Evolutionary conservation across 352 stramenopile species (phyloP).

Genomic region (Phytophthora nicotianae): DNA sequence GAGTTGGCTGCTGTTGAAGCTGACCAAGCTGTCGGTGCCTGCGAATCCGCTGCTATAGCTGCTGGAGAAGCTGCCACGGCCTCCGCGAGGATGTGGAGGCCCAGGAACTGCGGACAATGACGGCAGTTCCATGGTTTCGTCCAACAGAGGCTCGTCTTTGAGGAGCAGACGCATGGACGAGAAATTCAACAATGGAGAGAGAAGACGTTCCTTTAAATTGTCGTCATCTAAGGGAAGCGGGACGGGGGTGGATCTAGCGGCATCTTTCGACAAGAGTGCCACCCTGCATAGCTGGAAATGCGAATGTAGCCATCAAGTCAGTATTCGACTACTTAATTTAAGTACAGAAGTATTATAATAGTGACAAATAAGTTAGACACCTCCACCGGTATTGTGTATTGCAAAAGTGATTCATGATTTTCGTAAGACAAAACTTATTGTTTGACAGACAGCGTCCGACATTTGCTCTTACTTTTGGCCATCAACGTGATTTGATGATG

Average conservation of each 20-base stretch:
- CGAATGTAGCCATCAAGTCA: constrained; percentile 35
- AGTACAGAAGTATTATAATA: too few relatives aligned
- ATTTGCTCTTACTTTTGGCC: too few relatives aligned
- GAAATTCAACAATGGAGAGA: constrained; percentile 17
- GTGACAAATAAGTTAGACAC: too few relatives aligned
- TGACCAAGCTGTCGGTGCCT: constrained; percentile 33
- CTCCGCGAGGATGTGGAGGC: constrained; percentile 26
- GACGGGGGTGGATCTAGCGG: constrained; percentile 13
- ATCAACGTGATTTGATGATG: too few relatives aligned
- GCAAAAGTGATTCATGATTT: too few relatives aligned
- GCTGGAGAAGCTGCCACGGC: constrained; percentile 33
- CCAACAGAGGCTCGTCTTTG: constrained; percentile 20
- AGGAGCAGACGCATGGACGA: constrained; percentile 17
- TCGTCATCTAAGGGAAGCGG: constrained; percentile 25
- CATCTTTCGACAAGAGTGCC: constrained; percentile 18
- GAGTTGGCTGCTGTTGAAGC: constrained; percentile 34
- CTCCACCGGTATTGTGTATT: too few relatives aligned
- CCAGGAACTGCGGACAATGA: constrained; percentile 20
- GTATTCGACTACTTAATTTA: constrained; percentile 2
- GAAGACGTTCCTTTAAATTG: background rate
- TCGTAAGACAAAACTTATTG: too few relatives aligned
- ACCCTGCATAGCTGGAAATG: constrained; percentile 10
- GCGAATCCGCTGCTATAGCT: constrained; percentile 33
- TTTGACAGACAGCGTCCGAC: too few relatives aligned
- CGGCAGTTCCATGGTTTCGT: constrained; percentile 35